Percentiles rank a stretch among this genome's conserved stretches.
phyloP scores from a whole-genome alignment of 148 eudicot genomes.

The Vaccinium vitisidaea region DNA sequence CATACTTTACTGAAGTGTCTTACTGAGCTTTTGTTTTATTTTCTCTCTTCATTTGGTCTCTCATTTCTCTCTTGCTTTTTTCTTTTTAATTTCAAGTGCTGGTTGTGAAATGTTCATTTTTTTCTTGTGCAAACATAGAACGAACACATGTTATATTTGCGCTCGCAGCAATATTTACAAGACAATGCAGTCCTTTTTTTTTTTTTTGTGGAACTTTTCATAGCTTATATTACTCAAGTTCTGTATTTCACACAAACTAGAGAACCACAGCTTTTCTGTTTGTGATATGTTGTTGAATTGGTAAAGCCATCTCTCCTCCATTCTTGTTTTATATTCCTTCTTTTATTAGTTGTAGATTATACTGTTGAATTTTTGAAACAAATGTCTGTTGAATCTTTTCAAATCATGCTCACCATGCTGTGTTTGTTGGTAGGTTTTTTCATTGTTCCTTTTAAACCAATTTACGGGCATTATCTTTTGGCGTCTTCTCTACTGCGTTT shows the following conservation, averaged over 20 bases:
- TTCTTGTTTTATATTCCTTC: not conserved
- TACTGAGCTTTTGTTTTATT: not conserved
- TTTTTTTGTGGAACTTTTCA: not conserved
- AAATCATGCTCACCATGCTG: not conserved
- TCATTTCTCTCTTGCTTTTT: not conserved
- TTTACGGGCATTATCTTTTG: not conserved
- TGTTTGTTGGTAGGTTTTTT: not conserved
- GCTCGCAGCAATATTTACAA: not conserved
- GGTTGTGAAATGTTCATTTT: not conserved
- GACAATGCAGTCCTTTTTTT: not conserved
- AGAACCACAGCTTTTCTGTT: not conserved
- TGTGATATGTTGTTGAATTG: not conserved
- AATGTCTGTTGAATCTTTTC: not conserved
- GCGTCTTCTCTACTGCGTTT: not conserved
- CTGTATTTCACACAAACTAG: not conserved
- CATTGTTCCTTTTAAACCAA: not conserved
- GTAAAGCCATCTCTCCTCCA: not conserved
- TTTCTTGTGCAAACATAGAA: not conserved
- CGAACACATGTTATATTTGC: not conserved
- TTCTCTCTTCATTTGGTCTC: not conserved
- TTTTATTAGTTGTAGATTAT: not conserved
- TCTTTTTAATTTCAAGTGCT: not conserved
- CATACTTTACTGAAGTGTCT: not conserved
- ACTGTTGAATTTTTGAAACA: not conserved
- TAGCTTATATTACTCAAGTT: not conserved